Base-by-base conservation (phyloP, 2,329 filamentous ascomycete genomes). In the Coniochaeta sp. region DNA sequence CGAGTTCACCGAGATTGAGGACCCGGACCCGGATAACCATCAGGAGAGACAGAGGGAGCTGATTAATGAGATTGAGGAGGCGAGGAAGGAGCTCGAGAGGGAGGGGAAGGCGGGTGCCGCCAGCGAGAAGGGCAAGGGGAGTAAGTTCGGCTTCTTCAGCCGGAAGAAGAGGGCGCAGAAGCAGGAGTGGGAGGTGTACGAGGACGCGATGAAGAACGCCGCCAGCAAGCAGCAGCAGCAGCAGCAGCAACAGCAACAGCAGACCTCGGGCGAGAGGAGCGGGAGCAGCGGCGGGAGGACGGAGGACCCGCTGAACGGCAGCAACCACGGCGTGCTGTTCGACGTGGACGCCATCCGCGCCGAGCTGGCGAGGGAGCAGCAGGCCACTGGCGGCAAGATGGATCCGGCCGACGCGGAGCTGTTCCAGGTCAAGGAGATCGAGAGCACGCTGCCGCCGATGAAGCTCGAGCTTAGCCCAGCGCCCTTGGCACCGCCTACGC, bases 51-150 rank as follows among this genome's bases (percentile, higher is more conserved):
- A 99, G 74, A 84, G 92, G 60, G 93, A 98, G 74, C 83, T 99
- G 47, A 96, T 99, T 71, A 92, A 89, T 67, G 95, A 99, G 74
- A 96, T 99, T 58, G 93, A 98, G 71, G 93, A 96, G 74, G 95
- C 95, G 7, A 85, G 95, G 40, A 92, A 89, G 70, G 87, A 95
- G 68, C 81, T 96, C 68, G 87, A 85, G 70, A 89, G 95, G 67
- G 54, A 56, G 30, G 54, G 87, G 19, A 86, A 89, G 34, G 34
- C 3, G 34, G 34, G n/a, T n/a, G n/a, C n/a, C n/a, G n/a, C n/a
- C n/a, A n/a, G n/a, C n/a, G n/a, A 6, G 34, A 6, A 36, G 68
- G 86, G 60, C 8, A 70, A 63, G 56, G 74, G 75, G 56, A 72
- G 76, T 10, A 76, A 77, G 47, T 92, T 93, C 68, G 85, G 86